Conservation (phyloP, 495 filamentous ascomycete genomes). For the Bacidia rubella region DNA sequence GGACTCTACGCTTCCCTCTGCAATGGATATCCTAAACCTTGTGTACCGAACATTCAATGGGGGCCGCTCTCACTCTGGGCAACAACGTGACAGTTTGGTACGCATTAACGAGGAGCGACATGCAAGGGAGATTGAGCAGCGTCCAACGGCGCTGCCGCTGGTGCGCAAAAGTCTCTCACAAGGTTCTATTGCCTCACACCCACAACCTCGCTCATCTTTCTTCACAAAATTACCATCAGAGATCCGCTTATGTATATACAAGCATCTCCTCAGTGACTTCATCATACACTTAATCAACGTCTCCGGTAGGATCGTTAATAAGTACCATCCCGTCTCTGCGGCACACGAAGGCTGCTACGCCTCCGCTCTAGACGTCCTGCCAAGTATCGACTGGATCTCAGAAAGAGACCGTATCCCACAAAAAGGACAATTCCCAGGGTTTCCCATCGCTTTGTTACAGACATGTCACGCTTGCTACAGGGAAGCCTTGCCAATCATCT, state of each 20-base stretch:
- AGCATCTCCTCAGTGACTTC: background rate
- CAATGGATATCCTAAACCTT: too few relatives aligned
- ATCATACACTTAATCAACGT: background rate
- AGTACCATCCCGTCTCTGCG: background rate
- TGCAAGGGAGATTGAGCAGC: too few relatives aligned
- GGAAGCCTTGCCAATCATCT: background rate
- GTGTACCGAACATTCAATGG: too few relatives aligned
- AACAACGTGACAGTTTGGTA: too few relatives aligned
- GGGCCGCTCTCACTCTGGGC: too few relatives aligned
- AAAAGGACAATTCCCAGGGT: background rate
- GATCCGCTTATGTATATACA: background rate
- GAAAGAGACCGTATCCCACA: background rate
- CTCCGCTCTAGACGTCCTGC: background rate
- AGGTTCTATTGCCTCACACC: background rate
- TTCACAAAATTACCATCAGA: background rate
- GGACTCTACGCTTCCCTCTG: too few relatives aligned
- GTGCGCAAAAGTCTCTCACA: background rate
- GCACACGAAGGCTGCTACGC: background rate
- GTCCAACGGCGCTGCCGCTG: too few relatives aligned
- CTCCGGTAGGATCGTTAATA: background rate
- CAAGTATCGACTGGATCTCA: background rate
- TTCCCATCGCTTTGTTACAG: background rate
- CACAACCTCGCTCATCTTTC: background rate
- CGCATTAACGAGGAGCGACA: too few relatives aligned
- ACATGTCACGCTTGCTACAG: conserved; percentile 5